Evolutionary conservation across 257 asterid genomes (phyloP), one percentile per base, ranked within the genome.

Genomic region (Solanum gracilifrons): DNA sequence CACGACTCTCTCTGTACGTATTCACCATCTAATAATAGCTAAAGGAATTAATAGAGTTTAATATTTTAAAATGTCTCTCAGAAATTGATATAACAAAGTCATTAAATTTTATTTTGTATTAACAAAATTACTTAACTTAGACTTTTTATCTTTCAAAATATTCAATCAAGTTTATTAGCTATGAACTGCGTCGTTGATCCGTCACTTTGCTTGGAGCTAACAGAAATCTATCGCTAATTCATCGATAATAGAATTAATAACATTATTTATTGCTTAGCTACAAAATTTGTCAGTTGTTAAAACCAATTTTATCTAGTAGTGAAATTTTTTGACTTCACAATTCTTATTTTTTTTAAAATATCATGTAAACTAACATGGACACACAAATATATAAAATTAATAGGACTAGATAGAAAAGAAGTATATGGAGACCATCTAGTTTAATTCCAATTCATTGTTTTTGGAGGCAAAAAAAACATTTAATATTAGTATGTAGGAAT

Each of bases 141-240:
- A 20, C 2, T 20, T 58, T 7, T 58, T 20, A 20, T 18, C 2
- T 6, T 20, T 58, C 5, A 58, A 58, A 58, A 1, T 58, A 20
- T 3, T 58, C 25, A 8, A 58, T 58, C 5, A 20, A 58, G 7
- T 7, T 58, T 58, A 51, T 51, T 15, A 48, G 62, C 23, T 16
- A 51, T 0, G 0, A 51, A 51, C 1, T 51, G 8, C 0, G 1
- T 6, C 23, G 23, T 51, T 6, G 60, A 0, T 51, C 1, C 60
- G 21, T 48, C 1, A 48, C 3, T 48, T 48, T 48, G 8, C 58
- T 48, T 15, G 60, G 2, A 48, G 21, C 8, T 48, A 48, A 48
- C 3, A 5, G 0, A 15, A 48, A 48, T 15, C 8, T 48, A 15
- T 15, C 8, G 8, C 20, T 48, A 15, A 5, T 5, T 48, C 8